A percentile compares a stretch with the other conserved stretches of the same genome.
Evolutionary conservation across 2,329 filamentous ascomycete genomes (phyloP).

Genomic region (Fusarium denticulatum): DNA sequence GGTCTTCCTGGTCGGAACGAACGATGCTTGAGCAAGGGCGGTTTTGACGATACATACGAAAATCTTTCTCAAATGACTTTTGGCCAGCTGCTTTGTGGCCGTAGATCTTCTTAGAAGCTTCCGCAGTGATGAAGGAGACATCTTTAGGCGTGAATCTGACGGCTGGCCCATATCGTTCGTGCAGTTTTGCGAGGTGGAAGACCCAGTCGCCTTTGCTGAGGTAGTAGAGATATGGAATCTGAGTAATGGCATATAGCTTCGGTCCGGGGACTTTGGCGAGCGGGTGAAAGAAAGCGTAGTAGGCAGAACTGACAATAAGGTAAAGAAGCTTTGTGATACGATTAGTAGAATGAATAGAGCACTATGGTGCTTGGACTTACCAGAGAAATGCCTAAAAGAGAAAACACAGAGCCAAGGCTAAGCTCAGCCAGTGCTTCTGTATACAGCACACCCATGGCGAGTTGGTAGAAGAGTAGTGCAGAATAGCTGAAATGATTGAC

Average conservation of each 20-base stretch:
- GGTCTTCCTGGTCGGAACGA: background rate
- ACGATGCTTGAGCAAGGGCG: background rate
- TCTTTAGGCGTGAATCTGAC: background rate
- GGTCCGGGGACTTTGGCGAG: slow-evolving; percentile 5
- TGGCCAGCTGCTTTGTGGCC: background rate
- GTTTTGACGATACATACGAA: background rate
- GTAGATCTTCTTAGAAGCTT: background rate
- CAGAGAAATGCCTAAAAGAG: background rate
- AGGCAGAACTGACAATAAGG: background rate
- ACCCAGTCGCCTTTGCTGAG: background rate
- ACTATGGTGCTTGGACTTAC: background rate
- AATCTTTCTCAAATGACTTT: background rate
- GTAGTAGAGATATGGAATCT: background rate
- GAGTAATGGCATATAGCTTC: background rate
- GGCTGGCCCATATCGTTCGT: slow-evolving; percentile 1
- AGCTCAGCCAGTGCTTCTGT: background rate
- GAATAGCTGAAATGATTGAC: background rate
- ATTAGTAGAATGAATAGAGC: background rate
- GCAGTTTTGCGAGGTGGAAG: background rate
- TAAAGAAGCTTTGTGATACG: background rate
- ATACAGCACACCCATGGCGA: background rate
- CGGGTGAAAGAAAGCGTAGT: slow-evolving; percentile 6
- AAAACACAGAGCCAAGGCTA: background rate
- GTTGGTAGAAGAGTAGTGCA: background rate
- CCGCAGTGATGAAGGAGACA: slow-evolving; percentile 9